Base-by-base conservation (phyloP, 1,139 yeast species). In the Suhomyces yuchorum region DNA sequence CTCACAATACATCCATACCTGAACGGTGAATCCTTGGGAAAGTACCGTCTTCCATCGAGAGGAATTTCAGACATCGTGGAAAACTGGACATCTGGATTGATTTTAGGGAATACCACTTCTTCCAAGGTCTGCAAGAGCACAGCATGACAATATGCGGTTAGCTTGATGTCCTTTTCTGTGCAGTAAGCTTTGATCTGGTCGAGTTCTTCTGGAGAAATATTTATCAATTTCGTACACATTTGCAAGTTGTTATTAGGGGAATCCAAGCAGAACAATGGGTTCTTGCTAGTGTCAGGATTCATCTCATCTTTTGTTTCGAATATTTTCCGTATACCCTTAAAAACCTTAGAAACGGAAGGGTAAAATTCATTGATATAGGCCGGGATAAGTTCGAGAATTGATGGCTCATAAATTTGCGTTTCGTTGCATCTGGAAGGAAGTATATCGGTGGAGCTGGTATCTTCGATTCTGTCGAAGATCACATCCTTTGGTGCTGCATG, bases 1-100 rank as follows among this genome's bases (percentile, higher is more conserved):
- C 62, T 57, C 8, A 63, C 63, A 51, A 59, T 48, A 4, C 60
- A 50, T 2, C 67, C 66, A 39, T 59, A 61, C 18, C 40, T 53
- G 40, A 58, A 62, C 8, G 54, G 51, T 3, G 54, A 36, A 9
- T 49, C 51, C 7, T 26, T 26, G 2, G 50, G 47, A n/a, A 46
- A 26, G 22, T 56, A 57, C n/a, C 56, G 34, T 20, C 59, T 48
- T 4, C 56, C 58, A 26, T 50, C 47, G 11, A 52, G 48, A 3
- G 58, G 57, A 8, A 48, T 40, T 11, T 50, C 36, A 12, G 54
- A 43, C 7, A 39, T 33, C 8, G 55, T 50, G 15, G 54, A 44
- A 42, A 45, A 50, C 12, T 50, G 30, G 8, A 48, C 45, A 7
- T 24, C 15, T 5, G 44, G 35, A 24, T 43, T 37, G 8, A 42